Percentiles rank a stretch among this genome's conserved stretches.
Evolutionary conservation across 768 basidiomycete species (phyloP).

Genomic region (Hericium rajendrae): DNA sequence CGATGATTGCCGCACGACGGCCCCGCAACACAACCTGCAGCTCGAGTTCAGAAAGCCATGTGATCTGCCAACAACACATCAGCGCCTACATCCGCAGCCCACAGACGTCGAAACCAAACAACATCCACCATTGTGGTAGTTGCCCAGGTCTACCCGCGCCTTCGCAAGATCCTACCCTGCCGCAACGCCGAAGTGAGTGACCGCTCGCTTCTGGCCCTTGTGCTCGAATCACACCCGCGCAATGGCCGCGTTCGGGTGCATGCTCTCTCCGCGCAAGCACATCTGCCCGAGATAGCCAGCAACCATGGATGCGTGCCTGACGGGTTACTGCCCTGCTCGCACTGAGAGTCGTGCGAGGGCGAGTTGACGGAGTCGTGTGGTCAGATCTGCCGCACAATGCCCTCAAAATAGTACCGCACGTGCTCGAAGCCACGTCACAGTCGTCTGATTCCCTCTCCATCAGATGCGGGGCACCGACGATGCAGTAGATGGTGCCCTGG

Average conservation of each 20-base stretch:
- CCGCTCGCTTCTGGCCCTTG: conserved; percentile 53
- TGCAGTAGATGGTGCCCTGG: conserved; percentile 86
- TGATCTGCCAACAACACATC: conserved; percentile 3
- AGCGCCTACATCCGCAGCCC: conserved; percentile 1
- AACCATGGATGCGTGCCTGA: conserved; percentile 61
- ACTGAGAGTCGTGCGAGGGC: conserved; percentile 26
- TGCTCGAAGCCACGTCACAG: conserved; percentile 68
- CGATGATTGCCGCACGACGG: conserved; percentile 78
- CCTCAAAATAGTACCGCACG: conserved; percentile 76
- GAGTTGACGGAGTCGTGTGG: conserved; percentile 62
- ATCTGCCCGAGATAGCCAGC: conserved; percentile 90
- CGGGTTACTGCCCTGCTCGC: conserved; percentile 19
- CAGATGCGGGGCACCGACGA: conserved; percentile 72
- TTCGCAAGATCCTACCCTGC: conserved; percentile 86
- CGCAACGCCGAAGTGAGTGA: conserved; percentile 63
- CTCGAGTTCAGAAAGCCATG: conserved; percentile 57
- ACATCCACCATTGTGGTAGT: conserved; percentile 53
- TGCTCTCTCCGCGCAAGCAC: conserved; percentile 89
- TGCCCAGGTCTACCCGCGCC: conserved; percentile 85
- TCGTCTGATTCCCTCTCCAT: conserved; percentile 83
- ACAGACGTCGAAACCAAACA: not conserved
- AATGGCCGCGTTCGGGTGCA: conserved; percentile 58
- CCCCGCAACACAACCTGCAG: conserved; percentile 49
- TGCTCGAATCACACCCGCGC: conserved; percentile 95
- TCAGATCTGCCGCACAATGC: conserved; percentile 82